Evolutionary conservation across 164 flowering plant species (phyloP), one percentile per base, ranked within the genome.

Genomic region (Magnolia changhungtana): DNA sequence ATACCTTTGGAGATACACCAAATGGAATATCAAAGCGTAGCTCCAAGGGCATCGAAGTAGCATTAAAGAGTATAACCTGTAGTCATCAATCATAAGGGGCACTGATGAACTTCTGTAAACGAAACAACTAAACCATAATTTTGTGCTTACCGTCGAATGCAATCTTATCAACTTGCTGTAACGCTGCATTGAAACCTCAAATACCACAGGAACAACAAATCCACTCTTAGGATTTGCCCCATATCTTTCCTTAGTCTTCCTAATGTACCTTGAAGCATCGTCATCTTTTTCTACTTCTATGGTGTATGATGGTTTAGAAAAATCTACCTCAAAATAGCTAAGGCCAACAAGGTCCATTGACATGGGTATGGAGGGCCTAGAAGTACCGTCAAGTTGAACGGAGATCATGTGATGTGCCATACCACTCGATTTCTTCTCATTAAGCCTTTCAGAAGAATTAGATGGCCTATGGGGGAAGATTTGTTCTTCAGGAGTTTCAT

Each of bases 291-390:
- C 80, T 75, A 37, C 45, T 66, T 76, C 84, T 9, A 61, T 29
- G 64, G 68, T 78, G 69, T 80, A 82, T 6, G 86, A 79, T 67
- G 87, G 76, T 72, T 90, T 88, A 14, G 95, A 90, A 81, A 96
- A 92, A 70, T 91, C 90, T 50, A 90, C 97, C 84, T 90, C 97
- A 81, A 96, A 90, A 82, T 84, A 92, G 72, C 91, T 88, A n/a
- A 88, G 84, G 70, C 98, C 98, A 6, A 94, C 97, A 74, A 91
- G 90, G 86, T 96, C 99, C 95, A 96, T 94, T 52, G 99, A 96
- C 75, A 92, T 86, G 50, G 98, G 95, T 73, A 74, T 58, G 50
- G 97, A 96, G 50, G 91, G 87, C 49, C 83, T 71, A 63, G 91
- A 88, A 55, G 93, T 91, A 29, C 98, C 99, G 71, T 96, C 97